Evolutionary conservation across 2,329 filamentous ascomycete species (phyloP), one percentile per base, ranked within the genome.

Genomic region (Tolypocladium tropicale): DNA sequence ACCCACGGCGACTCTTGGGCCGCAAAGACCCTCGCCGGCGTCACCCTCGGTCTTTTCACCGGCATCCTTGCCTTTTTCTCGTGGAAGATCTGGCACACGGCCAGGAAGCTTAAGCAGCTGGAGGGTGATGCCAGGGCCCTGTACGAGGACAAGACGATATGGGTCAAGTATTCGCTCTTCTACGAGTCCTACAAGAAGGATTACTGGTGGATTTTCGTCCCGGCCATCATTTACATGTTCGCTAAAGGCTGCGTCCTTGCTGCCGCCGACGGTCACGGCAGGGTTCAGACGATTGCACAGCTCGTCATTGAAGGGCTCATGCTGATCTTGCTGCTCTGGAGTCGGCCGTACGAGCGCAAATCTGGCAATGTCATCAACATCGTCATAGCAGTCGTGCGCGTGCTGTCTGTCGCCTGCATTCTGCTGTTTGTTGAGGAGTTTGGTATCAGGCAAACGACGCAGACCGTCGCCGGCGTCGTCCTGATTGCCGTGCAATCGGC

Each of bases 201-300:
- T 64, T 96, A 93, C 76, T 99, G 94, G 94, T 97, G 93, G 93
- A 74, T 96, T 28, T 97, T 99, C 68, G 80, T 97, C 16, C 94
- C 94, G 0, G 78, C 82, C 59, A 96, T 97, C 66, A 59, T 91
- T 60, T 97, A 97, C 77, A 88, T 92, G 77, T 91, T 96, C 67
- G 86, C 84, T 68, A 94, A 94, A 75, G 92, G 93, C 55, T 87
- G 85, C 59, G 84, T 93, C 57, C 85, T 97, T 61, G 93, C 93
- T 16, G 89, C 84, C 33, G 90, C 83, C 48, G 88, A 96, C 66
- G 91, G 91, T 14, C 84, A 95, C 67, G 94, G 92, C 52, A 81
- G 95, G 70, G 74, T 81, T 6, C 94, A 99, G 74, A 86, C 88
- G 11, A 79, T 85, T 57, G 86, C 86, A 3, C 89, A 95, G 71